Evolutionary conservation across 2,329 filamentous ascomycete genomes (phyloP).

Genomic region (Lachnellula suecica): DNA sequence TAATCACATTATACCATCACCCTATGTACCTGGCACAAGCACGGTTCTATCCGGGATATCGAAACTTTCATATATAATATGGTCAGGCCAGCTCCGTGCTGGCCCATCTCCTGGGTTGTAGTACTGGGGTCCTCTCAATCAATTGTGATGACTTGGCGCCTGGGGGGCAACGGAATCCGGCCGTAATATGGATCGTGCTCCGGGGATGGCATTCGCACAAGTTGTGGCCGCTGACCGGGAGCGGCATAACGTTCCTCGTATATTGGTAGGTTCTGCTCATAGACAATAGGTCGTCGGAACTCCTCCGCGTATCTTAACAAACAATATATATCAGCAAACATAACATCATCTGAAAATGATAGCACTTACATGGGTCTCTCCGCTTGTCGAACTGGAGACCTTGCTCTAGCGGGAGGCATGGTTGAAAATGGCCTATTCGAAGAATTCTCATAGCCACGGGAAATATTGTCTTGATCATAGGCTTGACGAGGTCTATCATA

Average conservation of each 20-base stretch:
- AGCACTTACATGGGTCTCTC: conserved; percentile 29
- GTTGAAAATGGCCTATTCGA: conserved; percentile 19
- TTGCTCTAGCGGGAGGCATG: conserved; percentile 17
- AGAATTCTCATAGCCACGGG: conserved; percentile 17
- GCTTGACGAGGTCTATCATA: conserved; percentile 21
- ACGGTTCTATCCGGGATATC: too few relatives aligned
- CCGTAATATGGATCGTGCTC: conserved; percentile 7
- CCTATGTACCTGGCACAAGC: too few relatives aligned
- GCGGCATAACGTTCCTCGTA: conserved; percentile 1
- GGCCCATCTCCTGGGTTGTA: too few relatives aligned
- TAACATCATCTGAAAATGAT: conserved; percentile 1
- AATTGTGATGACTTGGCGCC: conserved; percentile 18
- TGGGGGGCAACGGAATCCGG: conserved; percentile 12
- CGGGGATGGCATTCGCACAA: neutral
- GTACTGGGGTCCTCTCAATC: neutral
- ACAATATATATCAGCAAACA: conserved; percentile 16
- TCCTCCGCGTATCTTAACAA: conserved; percentile 13
- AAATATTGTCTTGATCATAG: conserved; percentile 13
- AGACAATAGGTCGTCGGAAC: conserved; percentile 8
- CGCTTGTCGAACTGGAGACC: conserved; percentile 24
- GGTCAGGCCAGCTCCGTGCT: neutral
- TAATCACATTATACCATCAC: neutral
- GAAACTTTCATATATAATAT: neutral
- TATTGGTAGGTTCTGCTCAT: conserved; percentile 10
- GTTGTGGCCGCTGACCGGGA: neutral